Evolutionary conservation across 106 monocot species (phyloP).

Genomic region (Cymbidium sinense): DNA sequence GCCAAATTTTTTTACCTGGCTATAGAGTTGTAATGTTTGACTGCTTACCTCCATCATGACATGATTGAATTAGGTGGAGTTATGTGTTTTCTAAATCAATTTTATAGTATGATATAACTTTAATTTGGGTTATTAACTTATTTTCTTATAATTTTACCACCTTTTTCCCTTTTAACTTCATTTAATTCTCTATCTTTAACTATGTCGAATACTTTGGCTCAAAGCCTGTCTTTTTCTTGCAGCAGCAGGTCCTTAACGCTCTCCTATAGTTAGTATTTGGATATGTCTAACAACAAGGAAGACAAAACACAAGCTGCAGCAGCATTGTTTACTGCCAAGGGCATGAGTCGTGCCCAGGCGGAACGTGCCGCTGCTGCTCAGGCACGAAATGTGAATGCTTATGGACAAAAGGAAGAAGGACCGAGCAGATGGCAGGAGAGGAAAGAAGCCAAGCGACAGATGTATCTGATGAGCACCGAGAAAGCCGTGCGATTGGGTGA

Average conservation of each 20-base stretch:
- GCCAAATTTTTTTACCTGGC: no score
- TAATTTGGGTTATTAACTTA: no score
- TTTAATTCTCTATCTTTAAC: no score
- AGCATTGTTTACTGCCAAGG: slow-evolving; percentile 74
- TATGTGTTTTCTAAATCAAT: no score
- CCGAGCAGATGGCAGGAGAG: slow-evolving; percentile 98
- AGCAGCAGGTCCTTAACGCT: neutral
- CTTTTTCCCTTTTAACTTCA: no score
- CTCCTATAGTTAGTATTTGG: neutral
- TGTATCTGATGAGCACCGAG: slow-evolving; percentile 99
- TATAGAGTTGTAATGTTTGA: no score
- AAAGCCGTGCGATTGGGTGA: slow-evolving; percentile 87
- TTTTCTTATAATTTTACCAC: no score
- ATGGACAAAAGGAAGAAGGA: slow-evolving; percentile 99
- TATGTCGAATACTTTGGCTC: neutral
- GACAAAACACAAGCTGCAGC: slow-evolving; percentile 72
- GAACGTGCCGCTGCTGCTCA: slow-evolving; percentile 88
- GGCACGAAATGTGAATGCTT: slow-evolving; percentile 89
- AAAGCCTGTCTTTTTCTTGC: neutral
- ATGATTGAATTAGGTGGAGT: no score
- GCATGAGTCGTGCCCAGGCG: slow-evolving; percentile 86
- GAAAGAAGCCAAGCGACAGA: slow-evolving; percentile 93
- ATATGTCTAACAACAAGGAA: slow-evolving; percentile 85
- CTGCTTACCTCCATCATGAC: no score
- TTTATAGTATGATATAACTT: no score